Evolutionary conservation across 2,329 filamentous ascomycete species (phyloP).

Genomic region (Xylariales sp.): DNA sequence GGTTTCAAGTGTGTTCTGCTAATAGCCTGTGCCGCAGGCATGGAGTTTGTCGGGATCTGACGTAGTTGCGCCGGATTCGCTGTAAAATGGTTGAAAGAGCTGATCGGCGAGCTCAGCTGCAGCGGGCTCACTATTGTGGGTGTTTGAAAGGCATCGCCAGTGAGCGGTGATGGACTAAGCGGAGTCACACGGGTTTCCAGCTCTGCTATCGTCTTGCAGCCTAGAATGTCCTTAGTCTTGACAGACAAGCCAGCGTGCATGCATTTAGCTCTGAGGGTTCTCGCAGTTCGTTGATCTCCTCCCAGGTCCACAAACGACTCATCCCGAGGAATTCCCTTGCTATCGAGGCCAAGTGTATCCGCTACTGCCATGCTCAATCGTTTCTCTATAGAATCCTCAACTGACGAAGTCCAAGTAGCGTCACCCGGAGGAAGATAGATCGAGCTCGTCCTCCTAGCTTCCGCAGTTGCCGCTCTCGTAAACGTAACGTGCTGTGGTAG

Average conservation of each 20-base stretch:
- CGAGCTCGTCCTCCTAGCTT: slow-evolving; percentile 14
- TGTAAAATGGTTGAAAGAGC: not conserved
- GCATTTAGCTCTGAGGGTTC: slow-evolving; percentile 28
- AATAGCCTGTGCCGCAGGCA: slow-evolving; percentile 12
- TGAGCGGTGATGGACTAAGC: slow-evolving; percentile 14
- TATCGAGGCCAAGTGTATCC: slow-evolving; percentile 30
- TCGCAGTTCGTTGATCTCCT: slow-evolving; percentile 32
- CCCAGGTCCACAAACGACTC: slow-evolving; percentile 42
- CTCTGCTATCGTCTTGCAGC: slow-evolving; percentile 39
- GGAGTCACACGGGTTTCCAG: slow-evolving; percentile 37
- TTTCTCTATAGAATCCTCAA: slow-evolving; percentile 20
- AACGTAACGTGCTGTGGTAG: slow-evolving; percentile 19
- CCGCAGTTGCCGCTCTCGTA: not conserved
- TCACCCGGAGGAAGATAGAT: slow-evolving; percentile 18
- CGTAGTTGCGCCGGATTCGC: slow-evolving; percentile 3
- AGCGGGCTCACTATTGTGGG: slow-evolving; percentile 17
- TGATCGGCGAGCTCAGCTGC: slow-evolving; percentile 15
- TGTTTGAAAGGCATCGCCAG: slow-evolving; percentile 6
- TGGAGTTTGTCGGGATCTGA: slow-evolving; percentile 17
- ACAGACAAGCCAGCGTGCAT: slow-evolving; percentile 31
- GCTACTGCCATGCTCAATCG: slow-evolving; percentile 30
- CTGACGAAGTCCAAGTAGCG: slow-evolving; percentile 10
- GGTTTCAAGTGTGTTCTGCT: slow-evolving; percentile 11
- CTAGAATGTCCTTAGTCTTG: slow-evolving; percentile 35
- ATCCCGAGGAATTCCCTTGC: slow-evolving; percentile 27